Evolutionary conservation across 2,329 filamentous ascomycete genomes (phyloP), one percentile per base, ranked within the genome.

Genomic region (Emmonsiellopsis sp.): DNA sequence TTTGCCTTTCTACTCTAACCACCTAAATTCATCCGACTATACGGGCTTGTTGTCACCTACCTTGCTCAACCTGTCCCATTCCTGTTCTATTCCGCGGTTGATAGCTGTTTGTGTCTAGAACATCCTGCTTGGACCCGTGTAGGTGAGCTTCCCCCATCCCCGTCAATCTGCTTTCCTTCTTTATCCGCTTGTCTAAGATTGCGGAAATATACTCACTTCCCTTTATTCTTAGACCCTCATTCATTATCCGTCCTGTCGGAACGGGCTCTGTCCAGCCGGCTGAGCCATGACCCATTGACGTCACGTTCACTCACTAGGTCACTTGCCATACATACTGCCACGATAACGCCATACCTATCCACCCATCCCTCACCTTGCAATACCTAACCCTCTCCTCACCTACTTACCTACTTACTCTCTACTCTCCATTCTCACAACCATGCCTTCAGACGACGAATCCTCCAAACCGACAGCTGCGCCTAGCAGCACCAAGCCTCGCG

Each of bases 231-330:
- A 26, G 20, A 26, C 20, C 20, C 16, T 8, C 7, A 38, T 48
- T 37, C 15, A 10, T 48, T 48, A 16, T 46, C 30, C 13, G 31
- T 46, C 15, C 26, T 35, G 20, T 5, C 20, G 20, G 20, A 26
- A 26, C 20, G 3, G 20, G 20, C 20, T 26, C 20, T 26, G 20
- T 26, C 20, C 5, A 10, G 13, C 35, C 35, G 9, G 15, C 47
- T n/a, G 10, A 26, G 15, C 26, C 16, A 40, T 49, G 35, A 38
- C 35, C 34, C 20, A 31, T 40, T 49, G 47, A 49, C 47, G 35
- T 40, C 47, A 49, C 47, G 47, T 49, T 49, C 35, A 40, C 34
- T 15, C 47, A 38, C 34, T 40, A 15, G 47, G 35, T 49, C 34
- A 49, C 35, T 49, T 49, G 47, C 35, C 40, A 16, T 11, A 40